A percentile compares a stretch with the other conserved stretches of the same genome.
Conservation (phyloP, 148 eudicot species). For the Chenopodium quinoa region DNA sequence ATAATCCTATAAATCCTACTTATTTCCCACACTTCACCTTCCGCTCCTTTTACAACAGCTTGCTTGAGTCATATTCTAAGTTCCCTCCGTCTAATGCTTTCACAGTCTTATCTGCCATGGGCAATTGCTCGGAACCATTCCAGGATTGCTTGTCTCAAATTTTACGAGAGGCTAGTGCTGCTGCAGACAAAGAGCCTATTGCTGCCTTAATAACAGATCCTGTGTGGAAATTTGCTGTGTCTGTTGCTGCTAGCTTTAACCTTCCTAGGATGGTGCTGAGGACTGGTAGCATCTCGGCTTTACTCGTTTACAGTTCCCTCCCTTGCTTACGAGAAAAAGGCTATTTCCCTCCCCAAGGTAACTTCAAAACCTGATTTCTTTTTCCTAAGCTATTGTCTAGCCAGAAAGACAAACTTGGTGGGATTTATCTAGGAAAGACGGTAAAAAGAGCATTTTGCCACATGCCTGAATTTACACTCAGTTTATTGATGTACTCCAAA, state of each 20-base stretch:
- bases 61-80: not conserved
- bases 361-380: no score
- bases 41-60: slow-evolving; percentile 16
- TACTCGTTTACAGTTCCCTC: slow-evolving; percentile 21
- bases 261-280: slow-evolving; percentile 35
- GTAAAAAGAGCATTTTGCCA: no score
- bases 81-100: not conserved
- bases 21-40: slow-evolving; percentile 38
- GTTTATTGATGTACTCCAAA: no score
- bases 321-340: slow-evolving; percentile 30
- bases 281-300: slow-evolving; percentile 26
- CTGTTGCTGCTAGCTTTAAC: slow-evolving; percentile 21
- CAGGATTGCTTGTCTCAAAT: slow-evolving; percentile 19
- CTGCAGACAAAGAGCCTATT: slow-evolving; percentile 18
- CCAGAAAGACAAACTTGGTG: no score
- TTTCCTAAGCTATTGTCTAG: no score
- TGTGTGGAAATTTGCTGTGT: slow-evolving; percentile 16
- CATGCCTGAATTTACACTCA: no score
- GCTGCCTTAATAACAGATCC: slow-evolving; percentile 36
- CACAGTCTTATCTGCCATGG: slow-evolving; percentile 14
- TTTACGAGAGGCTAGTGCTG: not conserved
- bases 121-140: slow-evolving; percentile 23
- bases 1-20: slow-evolving; percentile 29
- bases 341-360: slow-evolving; percentile 36
- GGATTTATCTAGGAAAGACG: no score